Base-by-base conservation (phyloP, 192 early-diverging fungal species). In the Mortierella alpina region DNA sequence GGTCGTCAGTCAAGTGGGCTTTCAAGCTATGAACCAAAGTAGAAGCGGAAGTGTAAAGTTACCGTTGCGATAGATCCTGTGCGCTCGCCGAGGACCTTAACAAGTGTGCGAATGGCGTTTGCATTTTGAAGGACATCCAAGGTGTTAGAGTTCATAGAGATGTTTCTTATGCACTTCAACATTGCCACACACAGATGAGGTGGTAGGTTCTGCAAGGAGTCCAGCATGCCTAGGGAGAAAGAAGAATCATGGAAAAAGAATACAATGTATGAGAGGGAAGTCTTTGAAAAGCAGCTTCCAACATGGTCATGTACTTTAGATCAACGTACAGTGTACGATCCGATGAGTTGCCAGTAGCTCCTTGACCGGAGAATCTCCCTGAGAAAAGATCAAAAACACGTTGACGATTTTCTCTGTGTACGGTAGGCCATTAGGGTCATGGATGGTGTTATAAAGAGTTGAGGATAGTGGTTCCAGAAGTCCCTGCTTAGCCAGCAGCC, bases 161-260 rank as follows among this genome's bases (percentile, higher is more conserved):
- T 63, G 68, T 91, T 91, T 58, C 90, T 91, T 51, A 91, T 70
- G 42, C 83, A 87, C 72, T 91, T 91, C 0, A 91, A 72, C 82
- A 89, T 84, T 52, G 66, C 60, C 2, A 91, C 85, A 14, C 60
- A 64, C 12, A 84, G 51, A 8, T 61, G 58, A 4, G 77, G 64
- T 42, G 78, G 63, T 44, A 91, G 56, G 41, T 75, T 73, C 23
- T 84, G 70, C 40, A 91, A 59, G 2, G 67, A 76, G 44, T 70
- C 71, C 50, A 88, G 66, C 75, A 87, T 84, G n/a, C 86, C 75
- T 75, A 68, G 55, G 48, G 56, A 66, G n/a, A 40, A 44, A 8
- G 9, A 14, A 52, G 64, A 42, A 40, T 64, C 57, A 48, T 45
- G 11, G 65, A 41, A 22, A 47, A n/a, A 46, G 11, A n/a, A 15